These are phyloP conservation scores for Silene conica DNA, from an alignment of 148 eudicot species.

Conservation along the genomic window DNA sequence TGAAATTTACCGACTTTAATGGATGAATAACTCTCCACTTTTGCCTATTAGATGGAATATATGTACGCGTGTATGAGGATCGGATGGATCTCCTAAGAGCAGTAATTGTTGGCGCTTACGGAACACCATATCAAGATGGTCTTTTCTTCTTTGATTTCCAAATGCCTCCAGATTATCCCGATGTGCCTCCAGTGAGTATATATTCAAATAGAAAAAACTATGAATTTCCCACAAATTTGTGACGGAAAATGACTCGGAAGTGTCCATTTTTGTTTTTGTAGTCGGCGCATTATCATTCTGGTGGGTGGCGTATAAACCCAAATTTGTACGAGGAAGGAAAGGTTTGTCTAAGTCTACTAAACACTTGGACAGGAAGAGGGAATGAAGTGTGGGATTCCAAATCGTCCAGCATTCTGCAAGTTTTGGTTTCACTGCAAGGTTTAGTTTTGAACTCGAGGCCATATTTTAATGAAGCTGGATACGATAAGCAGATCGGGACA, in stretches of 20 bases:
- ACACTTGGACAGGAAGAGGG: constrained; percentile 98
- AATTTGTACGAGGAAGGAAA: constrained; percentile 97
- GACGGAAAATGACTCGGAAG: background rate
- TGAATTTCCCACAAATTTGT: constrained; percentile 4
- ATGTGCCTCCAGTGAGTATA: constrained; percentile 83
- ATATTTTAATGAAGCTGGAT: constrained; percentile 99
- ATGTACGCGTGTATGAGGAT: constrained; percentile 93
- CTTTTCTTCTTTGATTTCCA: constrained; percentile 97
- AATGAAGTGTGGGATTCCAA: constrained; percentile 98
- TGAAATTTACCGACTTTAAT: constrained; percentile 3
- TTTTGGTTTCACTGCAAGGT: constrained; percentile 95
- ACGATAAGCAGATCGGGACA: constrained; percentile 92
- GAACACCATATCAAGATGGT: constrained; percentile 99
- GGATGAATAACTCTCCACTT: background rate
- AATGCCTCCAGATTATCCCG: constrained; percentile 94
- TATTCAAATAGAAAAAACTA: background rate
- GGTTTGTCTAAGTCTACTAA: constrained; percentile 93
- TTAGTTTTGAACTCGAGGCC: constrained; percentile 90
- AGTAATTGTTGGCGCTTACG: constrained; percentile 93
- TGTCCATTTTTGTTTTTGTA: constrained; percentile 27
- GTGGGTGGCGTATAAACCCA: constrained; percentile 97
- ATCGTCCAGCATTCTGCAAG: constrained; percentile 97
- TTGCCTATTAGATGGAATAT: constrained; percentile 62
- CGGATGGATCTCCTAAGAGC: constrained; percentile 97
- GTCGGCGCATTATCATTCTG: constrained; percentile 97